A percentile compares a stretch with the other conserved stretches of the same genome.
Conservation (phyloP, 208 protist genomes). For the Tritrichomonas musculus region DNA sequence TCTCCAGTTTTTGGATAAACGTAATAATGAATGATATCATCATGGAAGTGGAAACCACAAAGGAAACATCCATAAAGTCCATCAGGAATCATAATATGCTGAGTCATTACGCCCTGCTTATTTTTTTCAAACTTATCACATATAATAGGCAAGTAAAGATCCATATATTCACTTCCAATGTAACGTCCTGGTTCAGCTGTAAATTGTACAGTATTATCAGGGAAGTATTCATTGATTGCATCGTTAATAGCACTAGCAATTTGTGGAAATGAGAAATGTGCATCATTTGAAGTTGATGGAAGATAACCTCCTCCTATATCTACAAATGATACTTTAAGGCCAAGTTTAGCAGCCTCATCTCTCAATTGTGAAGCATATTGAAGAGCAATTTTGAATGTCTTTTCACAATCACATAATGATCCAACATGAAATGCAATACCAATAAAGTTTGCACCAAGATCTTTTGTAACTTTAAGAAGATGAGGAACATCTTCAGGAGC, state of each 20-base stretch:
- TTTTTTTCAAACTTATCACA: background rate
- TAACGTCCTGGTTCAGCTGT: background rate
- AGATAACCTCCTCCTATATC: background rate
- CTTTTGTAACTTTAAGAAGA: background rate
- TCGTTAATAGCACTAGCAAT: background rate
- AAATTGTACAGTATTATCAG: background rate
- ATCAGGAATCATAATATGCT: background rate
- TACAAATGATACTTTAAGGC: background rate
- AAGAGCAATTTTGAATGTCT: background rate
- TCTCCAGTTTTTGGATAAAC: background rate
- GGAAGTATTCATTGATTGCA: background rate
- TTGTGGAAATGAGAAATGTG: background rate
- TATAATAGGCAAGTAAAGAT: background rate
- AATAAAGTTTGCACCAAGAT: background rate
- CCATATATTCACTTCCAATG: constrained; percentile 15
- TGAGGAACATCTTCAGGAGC: background rate
- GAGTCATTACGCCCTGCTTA: background rate
- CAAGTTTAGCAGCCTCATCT: background rate
- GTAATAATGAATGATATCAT: background rate
- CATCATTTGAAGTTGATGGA: background rate
- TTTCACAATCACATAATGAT: background rate
- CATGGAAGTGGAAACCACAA: background rate
- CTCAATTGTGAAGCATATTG: background rate
- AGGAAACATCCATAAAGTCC: background rate
- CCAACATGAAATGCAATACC: background rate